Percentiles rank a stretch among this genome's conserved stretches.
Conservation (phyloP, 2,329 filamentous ascomycete species). For the Trichoderma breve region DNA sequence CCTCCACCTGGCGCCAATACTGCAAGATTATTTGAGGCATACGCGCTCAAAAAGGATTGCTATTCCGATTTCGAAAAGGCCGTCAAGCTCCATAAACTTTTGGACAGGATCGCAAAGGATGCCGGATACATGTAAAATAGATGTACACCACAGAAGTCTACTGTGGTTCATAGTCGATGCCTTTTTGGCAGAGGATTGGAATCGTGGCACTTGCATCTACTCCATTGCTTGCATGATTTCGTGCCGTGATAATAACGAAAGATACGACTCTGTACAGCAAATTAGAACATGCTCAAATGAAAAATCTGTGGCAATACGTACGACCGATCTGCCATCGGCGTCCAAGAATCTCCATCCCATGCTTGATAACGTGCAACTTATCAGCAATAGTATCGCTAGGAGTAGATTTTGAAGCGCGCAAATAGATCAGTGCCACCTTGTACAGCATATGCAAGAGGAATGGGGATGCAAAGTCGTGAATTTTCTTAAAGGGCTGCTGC, state of each 20-base stretch:
- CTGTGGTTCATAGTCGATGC: background rate
- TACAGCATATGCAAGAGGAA: conserved; percentile 17
- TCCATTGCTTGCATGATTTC: conserved; percentile 15
- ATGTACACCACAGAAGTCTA: background rate
- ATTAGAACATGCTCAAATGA: background rate
- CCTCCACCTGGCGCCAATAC: conserved; percentile 38
- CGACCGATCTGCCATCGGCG: conserved; percentile 9
- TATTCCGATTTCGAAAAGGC: conserved; percentile 14
- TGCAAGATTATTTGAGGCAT: conserved; percentile 18
- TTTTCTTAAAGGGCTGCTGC: background rate
- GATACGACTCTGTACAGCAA: background rate
- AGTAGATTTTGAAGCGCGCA: background rate
- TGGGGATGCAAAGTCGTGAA: background rate
- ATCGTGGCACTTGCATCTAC: background rate
- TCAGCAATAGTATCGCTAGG: background rate
- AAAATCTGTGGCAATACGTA: background rate
- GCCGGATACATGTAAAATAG: background rate
- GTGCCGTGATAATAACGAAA: conserved; percentile 7
- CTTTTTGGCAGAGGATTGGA: background rate
- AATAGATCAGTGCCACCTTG: background rate
- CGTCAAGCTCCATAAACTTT: conserved; percentile 14
- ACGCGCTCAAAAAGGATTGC: conserved; percentile 2
- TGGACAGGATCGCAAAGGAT: conserved; percentile 16
- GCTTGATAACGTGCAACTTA: background rate
- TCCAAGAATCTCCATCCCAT: background rate